These are phyloP conservation scores for Paecilomyces fulvus DNA, from an alignment of 2,329 filamentous ascomycete genomes.

Conservation along the genomic window DNA sequence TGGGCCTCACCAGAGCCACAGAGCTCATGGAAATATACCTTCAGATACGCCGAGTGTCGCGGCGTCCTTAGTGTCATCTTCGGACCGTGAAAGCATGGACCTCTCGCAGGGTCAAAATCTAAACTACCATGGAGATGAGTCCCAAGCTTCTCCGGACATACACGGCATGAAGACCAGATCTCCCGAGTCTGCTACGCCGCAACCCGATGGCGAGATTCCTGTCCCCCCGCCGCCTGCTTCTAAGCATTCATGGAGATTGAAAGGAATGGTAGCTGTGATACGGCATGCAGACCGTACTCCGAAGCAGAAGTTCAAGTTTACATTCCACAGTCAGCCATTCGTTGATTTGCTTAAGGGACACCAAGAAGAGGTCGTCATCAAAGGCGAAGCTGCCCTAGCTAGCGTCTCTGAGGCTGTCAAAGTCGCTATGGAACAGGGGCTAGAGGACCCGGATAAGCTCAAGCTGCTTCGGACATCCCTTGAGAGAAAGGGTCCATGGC, in stretches of 20 bases:
- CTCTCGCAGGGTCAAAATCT: conserved; percentile 9
- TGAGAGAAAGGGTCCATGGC: conserved; percentile 86
- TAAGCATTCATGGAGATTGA: conserved; percentile 96
- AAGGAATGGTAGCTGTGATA: conserved; percentile 94
- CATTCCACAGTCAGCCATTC: conserved; percentile 93
- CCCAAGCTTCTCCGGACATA: conserved; percentile 10
- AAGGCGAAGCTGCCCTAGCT: conserved; percentile 78
- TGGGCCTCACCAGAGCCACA: conserved; percentile 35
- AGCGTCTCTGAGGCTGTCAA: conserved; percentile 87
- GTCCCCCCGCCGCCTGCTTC: conserved; percentile 50
- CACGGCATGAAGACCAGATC: conserved; percentile 14
- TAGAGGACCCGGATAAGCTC: conserved; percentile 85
- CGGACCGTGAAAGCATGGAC: conserved; percentile 22
- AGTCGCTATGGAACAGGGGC: conserved; percentile 63
- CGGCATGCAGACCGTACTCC: conserved; percentile 94
- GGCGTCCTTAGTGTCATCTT: conserved; percentile 25
- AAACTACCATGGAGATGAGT: conserved; percentile 14
- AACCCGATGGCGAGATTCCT: conserved; percentile 16
- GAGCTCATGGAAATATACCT: conserved; percentile 34
- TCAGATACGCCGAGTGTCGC: conserved; percentile 32
- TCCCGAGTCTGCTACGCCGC: conserved; percentile 16
- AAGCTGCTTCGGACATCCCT: conserved; percentile 75
- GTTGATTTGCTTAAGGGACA: conserved; percentile 91
- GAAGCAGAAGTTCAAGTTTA: conserved; percentile 99
- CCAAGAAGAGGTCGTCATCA: conserved; percentile 89